Percentiles rank a stretch among this genome's conserved stretches.
Evolutionary conservation across 2,329 filamentous ascomycete genomes (phyloP).

Genomic region (Cladosporium sp.): DNA sequence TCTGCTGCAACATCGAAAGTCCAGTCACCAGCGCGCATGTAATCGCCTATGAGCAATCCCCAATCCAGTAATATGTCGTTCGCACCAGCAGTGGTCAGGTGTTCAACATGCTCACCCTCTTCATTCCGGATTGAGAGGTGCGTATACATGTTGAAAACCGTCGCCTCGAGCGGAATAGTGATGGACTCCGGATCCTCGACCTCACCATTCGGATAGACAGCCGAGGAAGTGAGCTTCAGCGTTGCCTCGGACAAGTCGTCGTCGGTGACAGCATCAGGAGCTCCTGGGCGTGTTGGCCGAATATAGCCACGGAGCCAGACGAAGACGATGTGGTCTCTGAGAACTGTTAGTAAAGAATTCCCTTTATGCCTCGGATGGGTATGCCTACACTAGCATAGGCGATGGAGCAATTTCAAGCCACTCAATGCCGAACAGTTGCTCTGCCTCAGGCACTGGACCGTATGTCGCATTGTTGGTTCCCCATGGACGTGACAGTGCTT

Average conservation of each 20-base stretch:
- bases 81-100: not conserved
- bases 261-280: not conserved
- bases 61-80: not conserved
- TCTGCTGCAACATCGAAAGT: not conserved
- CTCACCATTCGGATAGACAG: not conserved
- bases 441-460: not conserved
- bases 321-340: not conserved
- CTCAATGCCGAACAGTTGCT: not conserved
- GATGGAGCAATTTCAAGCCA: not conserved
- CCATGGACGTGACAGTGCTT: not conserved
- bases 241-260: not conserved
- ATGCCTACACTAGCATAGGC: not conserved
- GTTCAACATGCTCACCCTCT: not conserved
- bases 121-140: not conserved
- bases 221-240: not conserved
- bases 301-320: not conserved
- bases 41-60: not conserved
- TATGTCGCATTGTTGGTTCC: not conserved
- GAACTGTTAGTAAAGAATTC: not conserved
- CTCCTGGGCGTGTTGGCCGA: not conserved
- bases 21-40: not conserved
- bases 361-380: not conserved
- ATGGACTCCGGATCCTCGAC: not conserved
- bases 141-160: not conserved
- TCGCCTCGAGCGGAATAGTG: not conserved